Percentiles rank a stretch among this genome's conserved stretches.
These are phyloP conservation scores for Sechiopsis laciniata DNA, from an alignment of 306 rosid species.

Conservation along the genomic window DNA sequence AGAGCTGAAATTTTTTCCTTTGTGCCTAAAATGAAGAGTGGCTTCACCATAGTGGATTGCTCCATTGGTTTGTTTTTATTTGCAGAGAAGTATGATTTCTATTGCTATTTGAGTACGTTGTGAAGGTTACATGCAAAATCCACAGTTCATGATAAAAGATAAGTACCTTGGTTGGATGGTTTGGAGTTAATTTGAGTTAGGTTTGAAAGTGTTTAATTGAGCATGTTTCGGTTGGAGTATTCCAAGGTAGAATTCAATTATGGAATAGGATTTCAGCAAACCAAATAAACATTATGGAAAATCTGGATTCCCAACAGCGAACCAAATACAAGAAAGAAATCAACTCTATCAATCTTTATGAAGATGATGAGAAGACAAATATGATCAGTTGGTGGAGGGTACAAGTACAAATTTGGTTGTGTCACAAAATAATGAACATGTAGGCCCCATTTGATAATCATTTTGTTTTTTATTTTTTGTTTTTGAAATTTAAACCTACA, in stretches of 20 bases:
- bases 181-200: too few species aligned
- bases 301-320: too few species aligned
- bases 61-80: neutral
- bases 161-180: too few species aligned
- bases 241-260: too few species aligned
- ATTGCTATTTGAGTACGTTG: neutral
- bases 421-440: neutral
- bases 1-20: neutral
- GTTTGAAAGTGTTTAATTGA: too few species aligned
- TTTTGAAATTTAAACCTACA: too few species aligned
- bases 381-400: neutral
- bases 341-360: neutral
- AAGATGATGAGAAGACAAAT: neutral
- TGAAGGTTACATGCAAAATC: neutral
- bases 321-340: neutral
- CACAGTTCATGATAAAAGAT: neutral
- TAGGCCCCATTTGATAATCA: too few species aligned
- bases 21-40: slow-evolving; percentile 1
- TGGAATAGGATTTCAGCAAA: too few species aligned
- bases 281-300: too few species aligned
- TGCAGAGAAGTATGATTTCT: neutral
- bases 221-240: too few species aligned
- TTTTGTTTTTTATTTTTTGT: too few species aligned
- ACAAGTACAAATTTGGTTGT: neutral
- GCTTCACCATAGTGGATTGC: neutral